Percentiles rank a stretch among this genome's conserved stretches.
phyloP scores from a whole-genome alignment of 768 basidiomycete genomes.

The Naganishia antarctica region DNA sequence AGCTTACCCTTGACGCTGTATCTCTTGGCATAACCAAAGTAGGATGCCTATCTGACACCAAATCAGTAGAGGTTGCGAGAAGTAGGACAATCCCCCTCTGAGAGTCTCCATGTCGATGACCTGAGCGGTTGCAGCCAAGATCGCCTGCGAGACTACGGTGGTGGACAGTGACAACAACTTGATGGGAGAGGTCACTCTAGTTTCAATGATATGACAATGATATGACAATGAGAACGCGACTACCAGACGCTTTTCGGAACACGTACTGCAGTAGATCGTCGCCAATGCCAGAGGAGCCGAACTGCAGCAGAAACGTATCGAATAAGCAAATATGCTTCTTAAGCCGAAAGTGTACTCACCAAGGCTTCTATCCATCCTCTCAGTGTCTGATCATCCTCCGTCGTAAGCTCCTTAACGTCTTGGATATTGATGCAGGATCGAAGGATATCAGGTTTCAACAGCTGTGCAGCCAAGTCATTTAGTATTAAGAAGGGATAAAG shows the following conservation, averaged over 20 bases:
- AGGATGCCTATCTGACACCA: constrained; percentile 50
- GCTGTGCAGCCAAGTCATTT: no score
- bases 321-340: not conserved
- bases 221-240: no score
- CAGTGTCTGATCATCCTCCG: constrained; percentile 30
- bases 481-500: no score
- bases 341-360: constrained; percentile 28
- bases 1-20: constrained; percentile 45
- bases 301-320: constrained; percentile 30
- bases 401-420: constrained; percentile 25
- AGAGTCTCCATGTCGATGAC: constrained; percentile 49
- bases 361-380: constrained; percentile 47
- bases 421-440: not conserved
- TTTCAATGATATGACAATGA: no score
- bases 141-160: constrained; percentile 49
- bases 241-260: no score
- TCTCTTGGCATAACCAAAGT: constrained; percentile 46
- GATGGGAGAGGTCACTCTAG: constrained; percentile 46
- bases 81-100: constrained; percentile 50
- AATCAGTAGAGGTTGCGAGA: constrained; percentile 50
- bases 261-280: constrained; percentile 43
- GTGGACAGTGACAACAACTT: constrained; percentile 47
- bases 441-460: not conserved
- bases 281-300: constrained; percentile 48
- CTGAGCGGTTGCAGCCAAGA: constrained; percentile 42